Conservation (phyloP, 176 grass and related monocot species). For the Dendrocalamus sinicus region DNA sequence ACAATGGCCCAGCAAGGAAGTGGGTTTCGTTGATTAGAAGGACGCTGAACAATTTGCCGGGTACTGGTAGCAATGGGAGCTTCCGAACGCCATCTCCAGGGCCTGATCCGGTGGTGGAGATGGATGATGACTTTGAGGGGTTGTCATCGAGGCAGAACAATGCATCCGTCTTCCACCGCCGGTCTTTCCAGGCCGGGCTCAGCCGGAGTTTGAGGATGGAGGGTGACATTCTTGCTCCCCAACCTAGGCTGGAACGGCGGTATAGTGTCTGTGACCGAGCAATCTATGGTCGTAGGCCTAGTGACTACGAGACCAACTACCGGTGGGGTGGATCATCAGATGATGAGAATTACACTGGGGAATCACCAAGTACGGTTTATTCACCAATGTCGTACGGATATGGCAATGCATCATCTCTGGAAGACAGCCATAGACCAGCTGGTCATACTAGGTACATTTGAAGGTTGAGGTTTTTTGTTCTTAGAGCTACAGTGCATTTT, state of each 20-base stretch:
- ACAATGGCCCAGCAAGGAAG: slow-evolving; percentile 91
- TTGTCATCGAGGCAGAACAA: slow-evolving; percentile 63
- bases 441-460: slow-evolving; percentile 60
- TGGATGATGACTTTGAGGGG: slow-evolving; percentile 88
- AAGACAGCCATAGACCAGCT: slow-evolving; percentile 63
- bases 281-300: slow-evolving; percentile 75
- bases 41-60: slow-evolving; percentile 85
- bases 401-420: slow-evolving; percentile 57
- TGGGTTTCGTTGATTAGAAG: slow-evolving; percentile 88
- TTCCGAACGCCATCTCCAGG: slow-evolving; percentile 85
- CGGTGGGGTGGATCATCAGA: slow-evolving; percentile 81
- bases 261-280: slow-evolving; percentile 88
- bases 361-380: slow-evolving; percentile 82
- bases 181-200: slow-evolving; percentile 83
- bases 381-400: slow-evolving; percentile 90
- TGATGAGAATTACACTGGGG: slow-evolving; percentile 80
- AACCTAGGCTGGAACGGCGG: slow-evolving; percentile 85
- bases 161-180: slow-evolving; percentile 71
- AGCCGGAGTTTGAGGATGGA: slow-evolving; percentile 90
- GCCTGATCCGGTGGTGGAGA: slow-evolving; percentile 76
- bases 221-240: slow-evolving; percentile 68
- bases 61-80: slow-evolving; percentile 70
- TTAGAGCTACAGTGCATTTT: not conserved
- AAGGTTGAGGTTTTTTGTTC: not conserved
- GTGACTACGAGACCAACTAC: slow-evolving; percentile 80